Base-by-base conservation (phyloP, 2,329 filamentous ascomycete genomes). In the Beauveria caledonica region DNA sequence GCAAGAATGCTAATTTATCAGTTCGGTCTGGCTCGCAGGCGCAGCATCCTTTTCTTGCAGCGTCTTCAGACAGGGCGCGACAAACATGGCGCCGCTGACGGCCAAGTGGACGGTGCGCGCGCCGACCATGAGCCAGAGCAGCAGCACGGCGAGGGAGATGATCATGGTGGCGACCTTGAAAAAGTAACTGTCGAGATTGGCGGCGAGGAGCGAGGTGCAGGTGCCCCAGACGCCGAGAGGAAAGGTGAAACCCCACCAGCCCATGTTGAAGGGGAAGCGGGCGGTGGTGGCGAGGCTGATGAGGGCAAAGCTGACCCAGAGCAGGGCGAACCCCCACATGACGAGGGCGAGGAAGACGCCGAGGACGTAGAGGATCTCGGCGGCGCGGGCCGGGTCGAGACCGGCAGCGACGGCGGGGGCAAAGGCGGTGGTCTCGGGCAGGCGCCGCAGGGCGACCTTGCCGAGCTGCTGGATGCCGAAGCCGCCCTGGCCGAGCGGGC, bases 401-500 rank as follows among this genome's bases (percentile, higher is more conserved):
- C 60, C 74, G 2, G 78, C 73, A 36, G 74, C 75, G 0, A 36
- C 11, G 33, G 33, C 33, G 11, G 33, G 29, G 11, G 76, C 77
- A 19, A 87, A 82, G 0, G 74, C 73, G 57, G 64, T 68, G 1
- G 72, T 76, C 46, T 71, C 58, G 0, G 74, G 76, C 21, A 80
- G 68, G 3, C 78, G 60, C 3, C 68, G 65, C 53, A 78, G 66
- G 4, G 81, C 78, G 3, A 79, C 76, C 51, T 76, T 75, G 7
- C 81, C 82, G 3, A 78, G 72, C 64, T 81, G 77, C 69, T 81
- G 76, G 45, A 80, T 78, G 53, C 76, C 80, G 67, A 82, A 89
- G 1, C 83, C 85, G 15, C 86, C 86, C 69, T 87, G 84, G 0
- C 86, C 86, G 0, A 88, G 72, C 0, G 86, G 86, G 0, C 87